Conservation (phyloP, 495 filamentous ascomycete species). For the Aspergillus sclerotioniger region DNA sequence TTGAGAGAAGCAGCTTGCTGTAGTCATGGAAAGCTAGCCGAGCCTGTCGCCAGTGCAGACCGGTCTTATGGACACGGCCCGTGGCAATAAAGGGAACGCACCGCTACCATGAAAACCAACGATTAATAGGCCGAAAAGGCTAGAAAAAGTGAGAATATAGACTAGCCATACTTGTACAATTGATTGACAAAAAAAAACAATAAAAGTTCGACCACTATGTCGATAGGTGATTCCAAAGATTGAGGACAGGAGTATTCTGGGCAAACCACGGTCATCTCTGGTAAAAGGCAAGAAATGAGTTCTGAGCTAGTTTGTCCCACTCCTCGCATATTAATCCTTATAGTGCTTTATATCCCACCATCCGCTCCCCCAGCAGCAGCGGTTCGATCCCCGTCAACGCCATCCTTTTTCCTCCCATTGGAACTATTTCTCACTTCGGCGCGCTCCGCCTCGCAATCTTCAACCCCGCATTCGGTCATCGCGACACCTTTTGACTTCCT, state of each 20-base stretch:
- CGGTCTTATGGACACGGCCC: neutral
- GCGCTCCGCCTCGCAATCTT: slow-evolving; percentile 9
- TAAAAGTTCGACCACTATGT: slow-evolving; percentile 40
- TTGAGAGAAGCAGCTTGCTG: no score
- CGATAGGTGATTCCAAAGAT: slow-evolving; percentile 57
- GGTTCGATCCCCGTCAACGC: slow-evolving; percentile 25
- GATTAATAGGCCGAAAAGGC: neutral
- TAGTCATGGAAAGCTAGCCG: no score
- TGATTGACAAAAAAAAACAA: slow-evolving; percentile 25
- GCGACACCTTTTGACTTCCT: neutral
- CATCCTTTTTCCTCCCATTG: slow-evolving; percentile 16
- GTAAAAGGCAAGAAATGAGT: slow-evolving; percentile 71
- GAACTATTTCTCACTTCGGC: neutral
- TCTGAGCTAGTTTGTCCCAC: slow-evolving; percentile 55
- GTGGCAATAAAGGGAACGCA: neutral
- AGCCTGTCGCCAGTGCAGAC: neutral
- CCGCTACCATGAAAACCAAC: neutral
- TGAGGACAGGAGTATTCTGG: slow-evolving; percentile 55
- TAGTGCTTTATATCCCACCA: slow-evolving; percentile 16
- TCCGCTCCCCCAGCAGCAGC: neutral
- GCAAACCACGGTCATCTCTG: slow-evolving; percentile 65
- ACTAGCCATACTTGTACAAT: neutral
- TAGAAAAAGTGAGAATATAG: slow-evolving; percentile 2
- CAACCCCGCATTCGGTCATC: slow-evolving; percentile 16
- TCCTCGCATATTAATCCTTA: slow-evolving; percentile 27